A percentile compares a stretch with the other conserved stretches of the same genome.
phyloP scores from a whole-genome alignment of 2,329 filamentous ascomycete species.

The Colletotrichum acutatum region DNA sequence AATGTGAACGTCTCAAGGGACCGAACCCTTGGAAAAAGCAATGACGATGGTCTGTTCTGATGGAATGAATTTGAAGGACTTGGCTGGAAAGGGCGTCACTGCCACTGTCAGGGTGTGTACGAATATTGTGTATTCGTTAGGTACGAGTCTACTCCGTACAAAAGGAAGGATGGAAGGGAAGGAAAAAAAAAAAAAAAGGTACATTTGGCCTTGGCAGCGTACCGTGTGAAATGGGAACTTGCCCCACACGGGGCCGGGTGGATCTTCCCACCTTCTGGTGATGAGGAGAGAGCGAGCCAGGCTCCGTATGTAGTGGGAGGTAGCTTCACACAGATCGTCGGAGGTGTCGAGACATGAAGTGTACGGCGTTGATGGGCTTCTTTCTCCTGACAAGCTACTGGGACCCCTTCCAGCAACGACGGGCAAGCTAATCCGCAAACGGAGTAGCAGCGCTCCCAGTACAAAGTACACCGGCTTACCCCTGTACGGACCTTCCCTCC shows the following conservation, averaged over 20 bases:
- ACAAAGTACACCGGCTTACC: slow-evolving; percentile 4
- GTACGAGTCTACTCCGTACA: too few species aligned
- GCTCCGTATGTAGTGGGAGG: slow-evolving; percentile 3
- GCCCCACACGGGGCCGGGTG: background rate
- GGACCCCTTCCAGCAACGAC: slow-evolving; percentile 22
- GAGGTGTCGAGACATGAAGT: slow-evolving; percentile 3
- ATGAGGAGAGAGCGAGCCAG: background rate
- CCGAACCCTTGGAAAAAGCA: background rate
- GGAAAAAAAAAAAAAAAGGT: background rate
- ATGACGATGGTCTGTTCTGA: background rate
- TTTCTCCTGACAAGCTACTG: slow-evolving; percentile 32
- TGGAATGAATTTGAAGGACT: background rate
- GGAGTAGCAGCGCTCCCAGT: slow-evolving; percentile 15
- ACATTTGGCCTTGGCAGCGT: slow-evolving; percentile 4
- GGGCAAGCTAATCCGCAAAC: slow-evolving; percentile 18
- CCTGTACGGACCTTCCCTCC: background rate
- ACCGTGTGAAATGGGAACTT: background rate
- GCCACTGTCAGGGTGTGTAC: too few species aligned
- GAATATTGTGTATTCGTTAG: background rate
- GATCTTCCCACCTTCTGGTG: background rate
- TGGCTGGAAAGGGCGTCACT: background rate
- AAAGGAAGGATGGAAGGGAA: background rate
- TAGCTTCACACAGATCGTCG: background rate
- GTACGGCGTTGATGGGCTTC: slow-evolving; percentile 1
- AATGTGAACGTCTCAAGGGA: background rate